A percentile compares a stretch with the other conserved stretches of the same genome.
Conservation (phyloP, 2,329 filamentous ascomycete genomes). For the Fusarium circinatum region DNA sequence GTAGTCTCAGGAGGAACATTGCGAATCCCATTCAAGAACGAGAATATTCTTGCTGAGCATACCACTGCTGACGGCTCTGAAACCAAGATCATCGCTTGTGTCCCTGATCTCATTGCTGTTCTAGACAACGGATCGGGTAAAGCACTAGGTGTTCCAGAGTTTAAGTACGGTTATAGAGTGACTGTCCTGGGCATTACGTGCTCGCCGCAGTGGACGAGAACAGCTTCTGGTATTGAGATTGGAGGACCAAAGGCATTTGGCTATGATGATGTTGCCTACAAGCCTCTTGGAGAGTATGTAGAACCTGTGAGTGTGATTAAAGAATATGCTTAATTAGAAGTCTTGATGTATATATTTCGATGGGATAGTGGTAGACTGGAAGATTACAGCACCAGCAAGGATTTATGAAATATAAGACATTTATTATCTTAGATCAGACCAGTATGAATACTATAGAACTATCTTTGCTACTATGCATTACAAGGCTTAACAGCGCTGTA, state of each 20-base stretch:
- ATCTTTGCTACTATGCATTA: too few species aligned
- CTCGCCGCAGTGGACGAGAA: constrained; percentile 14
- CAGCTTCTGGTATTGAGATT: background rate
- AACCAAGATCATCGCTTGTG: background rate
- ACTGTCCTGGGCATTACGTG: constrained; percentile 14
- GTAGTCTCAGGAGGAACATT: background rate
- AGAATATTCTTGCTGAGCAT: background rate
- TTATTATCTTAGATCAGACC: too few species aligned
- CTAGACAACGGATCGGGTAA: constrained; percentile 12
- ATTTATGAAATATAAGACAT: accelerated
- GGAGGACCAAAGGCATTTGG: background rate
- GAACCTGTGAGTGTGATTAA: background rate
- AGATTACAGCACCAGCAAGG: too few species aligned
- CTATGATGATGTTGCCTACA: background rate
- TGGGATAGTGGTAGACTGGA: too few species aligned
- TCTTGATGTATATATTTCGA: too few species aligned
- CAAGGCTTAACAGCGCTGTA: too few species aligned
- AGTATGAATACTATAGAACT: too few species aligned
- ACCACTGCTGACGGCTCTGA: background rate
- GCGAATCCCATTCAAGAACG: background rate
- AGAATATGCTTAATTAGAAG: background rate
- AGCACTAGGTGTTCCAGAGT: constrained; percentile 25
- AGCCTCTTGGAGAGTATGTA: background rate
- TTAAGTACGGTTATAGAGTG: constrained; percentile 17
- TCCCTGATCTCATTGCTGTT: constrained; percentile 23